Conservation (phyloP, 768 basidiomycete genomes). For the Rhizopogon vinicolor region DNA sequence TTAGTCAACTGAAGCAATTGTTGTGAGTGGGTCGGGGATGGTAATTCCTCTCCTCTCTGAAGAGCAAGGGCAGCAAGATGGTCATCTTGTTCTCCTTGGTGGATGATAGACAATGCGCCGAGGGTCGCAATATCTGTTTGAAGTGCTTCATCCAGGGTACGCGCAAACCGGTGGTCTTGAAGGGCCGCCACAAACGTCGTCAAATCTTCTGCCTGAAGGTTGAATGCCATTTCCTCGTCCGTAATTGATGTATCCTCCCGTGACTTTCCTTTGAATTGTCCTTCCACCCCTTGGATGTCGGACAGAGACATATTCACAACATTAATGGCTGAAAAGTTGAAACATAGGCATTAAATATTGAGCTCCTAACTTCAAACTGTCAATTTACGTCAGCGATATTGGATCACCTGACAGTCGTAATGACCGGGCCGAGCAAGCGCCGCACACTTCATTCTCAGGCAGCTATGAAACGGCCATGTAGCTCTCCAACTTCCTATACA, state of each 20-base stretch:
- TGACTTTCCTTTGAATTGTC: conserved; percentile 33
- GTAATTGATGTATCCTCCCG: conserved; percentile 24
- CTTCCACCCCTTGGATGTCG: conserved; percentile 35
- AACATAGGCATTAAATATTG: not conserved
- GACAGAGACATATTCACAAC: conserved; percentile 25
- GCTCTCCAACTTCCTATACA: no score
- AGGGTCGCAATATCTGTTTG: conserved; percentile 30
- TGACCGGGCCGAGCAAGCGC: no score
- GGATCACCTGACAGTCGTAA: not conserved
- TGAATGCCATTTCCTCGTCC: conserved; percentile 44
- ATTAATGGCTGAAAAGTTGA: not conserved
- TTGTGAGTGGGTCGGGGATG: conserved; percentile 14
- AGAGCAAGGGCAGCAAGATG: conserved; percentile 36
- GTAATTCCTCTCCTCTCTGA: conserved; percentile 20
- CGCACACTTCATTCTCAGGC: no score
- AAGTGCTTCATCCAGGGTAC: conserved; percentile 39
- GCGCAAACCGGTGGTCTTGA: conserved; percentile 36
- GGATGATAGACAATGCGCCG: conserved; percentile 22
- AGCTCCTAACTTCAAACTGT: not conserved
- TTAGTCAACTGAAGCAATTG: conserved; percentile 4
- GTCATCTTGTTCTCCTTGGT: conserved; percentile 38
- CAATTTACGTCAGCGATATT: not conserved
- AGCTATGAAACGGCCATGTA: no score
- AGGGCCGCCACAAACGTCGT: conserved; percentile 23
- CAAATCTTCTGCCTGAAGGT: conserved; percentile 35